Evolutionary conservation across 306 rosid species (phyloP).

Genomic region (Cyclanthera cordifolia): DNA sequence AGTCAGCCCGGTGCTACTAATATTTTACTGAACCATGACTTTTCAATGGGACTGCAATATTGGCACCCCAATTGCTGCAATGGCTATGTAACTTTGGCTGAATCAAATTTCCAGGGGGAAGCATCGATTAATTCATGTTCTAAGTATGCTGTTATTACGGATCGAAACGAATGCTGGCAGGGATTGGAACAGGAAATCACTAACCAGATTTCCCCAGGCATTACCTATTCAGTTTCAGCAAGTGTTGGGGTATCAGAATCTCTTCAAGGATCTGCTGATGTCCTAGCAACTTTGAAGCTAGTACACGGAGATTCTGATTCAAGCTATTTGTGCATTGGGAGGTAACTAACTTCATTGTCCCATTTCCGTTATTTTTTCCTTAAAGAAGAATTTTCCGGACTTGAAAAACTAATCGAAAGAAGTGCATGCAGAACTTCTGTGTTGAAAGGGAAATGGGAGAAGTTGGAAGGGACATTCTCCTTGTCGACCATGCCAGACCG

Average conservation of each 20-base stretch:
- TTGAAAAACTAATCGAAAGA: constrained; percentile 8
- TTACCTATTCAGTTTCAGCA: constrained; percentile 54
- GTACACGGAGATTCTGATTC: constrained; percentile 47
- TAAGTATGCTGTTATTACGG: constrained; percentile 49
- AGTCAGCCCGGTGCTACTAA: constrained; percentile 33
- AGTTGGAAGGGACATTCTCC: constrained; percentile 66
- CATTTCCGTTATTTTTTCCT: not conserved
- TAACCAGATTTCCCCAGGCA: constrained; percentile 33
- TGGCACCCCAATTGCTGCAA: constrained; percentile 70
- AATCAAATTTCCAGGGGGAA: constrained; percentile 28
- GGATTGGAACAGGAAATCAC: constrained; percentile 94
- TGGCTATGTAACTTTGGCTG: constrained; percentile 30
- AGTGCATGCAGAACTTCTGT: constrained; percentile 51
- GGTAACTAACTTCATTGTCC: constrained; percentile 30
- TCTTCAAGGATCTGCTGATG: constrained; percentile 46
- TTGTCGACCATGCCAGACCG: constrained; percentile 47
- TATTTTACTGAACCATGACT: constrained; percentile 64
- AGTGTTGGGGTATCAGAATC: constrained; percentile 65
- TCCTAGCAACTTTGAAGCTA: constrained; percentile 69
- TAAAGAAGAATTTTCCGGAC: not conserved
- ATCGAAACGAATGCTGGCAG: constrained; percentile 83
- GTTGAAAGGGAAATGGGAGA: constrained; percentile 52
- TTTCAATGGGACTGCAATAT: constrained; percentile 56
- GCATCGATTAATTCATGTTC: constrained; percentile 12
- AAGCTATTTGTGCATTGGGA: constrained; percentile 51